Evolutionary conservation across 2,329 filamentous ascomycete species (phyloP), one percentile per base, ranked within the genome.

Genomic region (Penicillium concentricum): DNA sequence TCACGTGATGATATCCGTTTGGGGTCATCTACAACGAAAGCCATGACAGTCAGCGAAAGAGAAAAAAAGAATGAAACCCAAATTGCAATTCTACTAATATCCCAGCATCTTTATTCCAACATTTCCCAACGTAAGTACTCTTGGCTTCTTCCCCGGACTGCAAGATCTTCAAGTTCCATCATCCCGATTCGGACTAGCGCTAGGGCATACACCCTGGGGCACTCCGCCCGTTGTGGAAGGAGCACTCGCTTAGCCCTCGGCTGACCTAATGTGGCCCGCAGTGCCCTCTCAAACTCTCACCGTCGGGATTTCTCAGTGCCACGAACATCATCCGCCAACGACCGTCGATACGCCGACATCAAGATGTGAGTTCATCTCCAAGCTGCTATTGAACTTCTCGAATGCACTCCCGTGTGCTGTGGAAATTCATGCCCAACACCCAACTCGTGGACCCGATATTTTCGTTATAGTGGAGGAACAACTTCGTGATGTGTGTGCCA

Each of bases 271-370:
- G 71, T 54, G 69, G 60, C 63, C 71, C 66, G 61, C 62, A 41
- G 51, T 54, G 51, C 52, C 52, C 52, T 51, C 73, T 74, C 74
- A 74, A 75, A 73, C 70, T 74, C 71, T 75, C 73, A 70, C 67
- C 64, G 64, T 61, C 66, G 62, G 69, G 69, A 72, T 69, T 74
- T 72, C 68, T 69, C 67, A 74, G 69, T 72, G 72, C 69, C 69
- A 73, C 72, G 72, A 75, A 74, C 72, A 72, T 71, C 73, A 74
- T 75, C 73, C 73, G 73, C 73, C 72, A 75, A 74, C 73, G 73
- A 75, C 73, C 72, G 72, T 76, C 73, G 72, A 75, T 72, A 76
- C 73, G 72, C 74, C 73, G 74, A 74, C 73, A 71, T 75, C 73
- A 75, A 76, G 73, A 76, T 76, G 74, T 76, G 73, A 76, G 74